Conservation (phyloP, 202 grass and related monocot species). For the Musa balbisiana region DNA sequence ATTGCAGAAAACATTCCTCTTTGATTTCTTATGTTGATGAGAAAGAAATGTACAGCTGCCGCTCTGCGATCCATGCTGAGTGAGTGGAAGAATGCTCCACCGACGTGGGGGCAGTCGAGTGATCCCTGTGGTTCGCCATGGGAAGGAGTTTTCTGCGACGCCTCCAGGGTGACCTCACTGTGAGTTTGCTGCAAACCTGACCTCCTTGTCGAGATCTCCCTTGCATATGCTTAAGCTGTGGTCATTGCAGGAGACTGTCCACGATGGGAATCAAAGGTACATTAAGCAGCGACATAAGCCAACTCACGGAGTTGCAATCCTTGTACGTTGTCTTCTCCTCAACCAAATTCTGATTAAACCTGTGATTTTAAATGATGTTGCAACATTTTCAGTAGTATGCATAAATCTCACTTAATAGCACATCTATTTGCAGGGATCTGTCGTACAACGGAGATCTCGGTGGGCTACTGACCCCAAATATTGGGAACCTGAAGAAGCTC, state of each 20-base stretch:
- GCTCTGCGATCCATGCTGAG: conserved; percentile 45
- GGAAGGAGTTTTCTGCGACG: conserved; percentile 71
- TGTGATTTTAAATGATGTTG: neutral
- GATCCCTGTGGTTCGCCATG: conserved; percentile 70
- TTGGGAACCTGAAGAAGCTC: conserved; percentile 75
- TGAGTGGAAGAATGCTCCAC: conserved; percentile 60
- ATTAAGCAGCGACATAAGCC: conserved; percentile 44
- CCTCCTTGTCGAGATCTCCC: neutral
- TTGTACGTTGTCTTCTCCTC: conserved; percentile 44
- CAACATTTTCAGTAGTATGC: neutral
- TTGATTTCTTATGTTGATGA: conserved; percentile 12
- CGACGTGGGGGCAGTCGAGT: conserved; percentile 50
- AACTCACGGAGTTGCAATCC: conserved; percentile 50
- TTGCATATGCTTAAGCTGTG: conserved; percentile 6
- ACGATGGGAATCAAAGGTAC: conserved; percentile 48
- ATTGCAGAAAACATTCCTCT: neutral
- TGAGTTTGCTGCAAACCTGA: conserved; percentile 23
- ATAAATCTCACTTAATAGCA: neutral
- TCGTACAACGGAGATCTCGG: conserved; percentile 50
- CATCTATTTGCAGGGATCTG: conserved; percentile 58
- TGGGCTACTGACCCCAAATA: conserved; percentile 51
- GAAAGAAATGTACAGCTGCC: conserved; percentile 41
- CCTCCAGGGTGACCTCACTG: conserved; percentile 58
- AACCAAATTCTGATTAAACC: neutral
- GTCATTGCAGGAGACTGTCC: conserved; percentile 53